Base-by-base conservation (phyloP, 2,329 filamentous ascomycete species). In the Xylaria sp. region DNA sequence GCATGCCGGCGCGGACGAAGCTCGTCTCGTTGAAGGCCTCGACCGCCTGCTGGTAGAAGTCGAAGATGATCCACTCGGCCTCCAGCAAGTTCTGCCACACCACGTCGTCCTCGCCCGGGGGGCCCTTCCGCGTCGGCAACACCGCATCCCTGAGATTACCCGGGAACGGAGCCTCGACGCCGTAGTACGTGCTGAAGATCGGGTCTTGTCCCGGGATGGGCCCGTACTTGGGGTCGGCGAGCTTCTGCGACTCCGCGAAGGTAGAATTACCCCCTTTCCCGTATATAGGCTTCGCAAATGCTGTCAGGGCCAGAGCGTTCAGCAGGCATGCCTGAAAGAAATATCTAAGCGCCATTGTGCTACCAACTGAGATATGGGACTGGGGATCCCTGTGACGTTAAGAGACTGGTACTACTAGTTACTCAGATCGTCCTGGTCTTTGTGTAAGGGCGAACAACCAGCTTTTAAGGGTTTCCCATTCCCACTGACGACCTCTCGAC, bases 41-140 rank as follows among this genome's bases (percentile, higher is more conserved):
- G 0, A 77, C 71, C 7, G 71, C 66, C 52, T 77, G 69, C 41
- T 65, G 63, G 62, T 78, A 78, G 62, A 78, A 77, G 38, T 60
- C 63, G 63, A 71, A 78, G 57, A 78, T 75, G 19, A 70, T 63
- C 76, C 75, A 78, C 63, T 78, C 76, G 16, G 75, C 75, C 20
- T 66, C 62, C 1, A 77, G 67, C 2, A 78, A 67, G 52, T 77
- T 78, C 61, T 78, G 76, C 62, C 71, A 77, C 11, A 77, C 68
- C 8, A 71, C 54, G 50, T 78, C 75, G 44, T 78, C 75, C 3
- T 65, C 62, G 2, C 65, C 74, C 1, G 71, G 63, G n/a, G 68
- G 57, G 1, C 63, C 63, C 4, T 19, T 24, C 46, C 60, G 44
- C 9, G 63, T 65, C 9, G 63, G 63, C 37, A 71, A 48, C 44